These are phyloP conservation scores for Populus tremula DNA, from an alignment of 345 rosid genomes.

Conservation along the genomic window DNA sequence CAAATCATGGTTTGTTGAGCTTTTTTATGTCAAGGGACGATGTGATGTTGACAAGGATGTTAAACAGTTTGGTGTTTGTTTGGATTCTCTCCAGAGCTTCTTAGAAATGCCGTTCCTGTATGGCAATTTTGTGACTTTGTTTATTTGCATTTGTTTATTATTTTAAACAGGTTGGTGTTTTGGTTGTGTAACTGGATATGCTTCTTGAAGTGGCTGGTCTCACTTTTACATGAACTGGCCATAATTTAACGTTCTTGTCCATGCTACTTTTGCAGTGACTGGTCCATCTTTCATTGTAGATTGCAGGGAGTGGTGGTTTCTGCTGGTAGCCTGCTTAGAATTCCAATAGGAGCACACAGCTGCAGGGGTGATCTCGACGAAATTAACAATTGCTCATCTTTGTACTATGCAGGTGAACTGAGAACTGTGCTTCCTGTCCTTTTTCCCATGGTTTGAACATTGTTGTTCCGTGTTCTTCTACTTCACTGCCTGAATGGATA, in stretches of 20 bases:
- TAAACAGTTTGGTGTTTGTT: constrained; percentile 44
- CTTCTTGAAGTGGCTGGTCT: not conserved
- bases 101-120: too few relatives aligned
- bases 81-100: too few relatives aligned
- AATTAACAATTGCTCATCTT: not conserved
- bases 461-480: too few relatives aligned
- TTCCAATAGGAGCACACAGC: not conserved
- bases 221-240: too few relatives aligned
- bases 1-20: constrained; percentile 40
- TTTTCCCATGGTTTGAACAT: too few relatives aligned
- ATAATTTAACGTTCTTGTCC: not conserved
- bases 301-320: not conserved
- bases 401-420: not conserved
- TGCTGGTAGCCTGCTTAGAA: not conserved
- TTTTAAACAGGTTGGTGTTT: constrained; percentile 54
- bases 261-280: not conserved
- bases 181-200: not conserved
- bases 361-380: not conserved
- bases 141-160: constrained; percentile 17
- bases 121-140: too few relatives aligned
- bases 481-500: too few relatives aligned
- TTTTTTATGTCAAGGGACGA: constrained; percentile 70
- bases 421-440: too few relatives aligned
- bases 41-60: constrained; percentile 71
- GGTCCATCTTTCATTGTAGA: not conserved